These are phyloP conservation scores for Nothomitra cinnamomea DNA, from an alignment of 2,329 filamentous ascomycete genomes.

Conservation along the genomic window DNA sequence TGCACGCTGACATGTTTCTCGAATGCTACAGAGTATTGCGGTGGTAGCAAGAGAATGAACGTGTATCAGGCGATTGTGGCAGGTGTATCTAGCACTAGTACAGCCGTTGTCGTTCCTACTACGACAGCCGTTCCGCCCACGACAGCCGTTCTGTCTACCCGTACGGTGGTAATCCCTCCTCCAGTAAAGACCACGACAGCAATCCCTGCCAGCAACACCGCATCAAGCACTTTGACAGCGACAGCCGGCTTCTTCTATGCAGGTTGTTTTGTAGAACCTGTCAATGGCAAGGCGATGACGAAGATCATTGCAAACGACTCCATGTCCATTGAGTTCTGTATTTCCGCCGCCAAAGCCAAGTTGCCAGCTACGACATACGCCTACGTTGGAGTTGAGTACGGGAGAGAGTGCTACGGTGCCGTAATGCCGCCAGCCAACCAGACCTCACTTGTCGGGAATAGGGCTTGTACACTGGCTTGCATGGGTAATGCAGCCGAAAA, in stretches of 20 bases:
- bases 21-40: conserved; percentile 1
- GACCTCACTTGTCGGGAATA: not conserved
- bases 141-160: not conserved
- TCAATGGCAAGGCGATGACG: not conserved
- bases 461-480: not conserved
- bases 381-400: conserved; percentile 3
- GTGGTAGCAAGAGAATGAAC: conserved; percentile 1
- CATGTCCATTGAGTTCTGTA: conserved; percentile 1
- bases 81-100: not conserved
- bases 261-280: not conserved
- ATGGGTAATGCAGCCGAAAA: not conserved
- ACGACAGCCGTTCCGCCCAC: not conserved
- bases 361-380: not conserved
- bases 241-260: not conserved
- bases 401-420: conserved; percentile 2
- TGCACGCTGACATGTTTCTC: not conserved
- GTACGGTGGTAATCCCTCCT: too few species aligned
- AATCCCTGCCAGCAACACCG: not conserved
- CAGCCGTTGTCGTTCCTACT: not conserved
- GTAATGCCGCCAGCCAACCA: not conserved
- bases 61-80: not conserved
- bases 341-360: not conserved
- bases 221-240: not conserved
- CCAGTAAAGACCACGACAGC: not conserved
- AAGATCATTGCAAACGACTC: conserved; percentile 2